Conservation (phyloP, 106 monocot species). For the Dendrobium huoshanense region DNA sequence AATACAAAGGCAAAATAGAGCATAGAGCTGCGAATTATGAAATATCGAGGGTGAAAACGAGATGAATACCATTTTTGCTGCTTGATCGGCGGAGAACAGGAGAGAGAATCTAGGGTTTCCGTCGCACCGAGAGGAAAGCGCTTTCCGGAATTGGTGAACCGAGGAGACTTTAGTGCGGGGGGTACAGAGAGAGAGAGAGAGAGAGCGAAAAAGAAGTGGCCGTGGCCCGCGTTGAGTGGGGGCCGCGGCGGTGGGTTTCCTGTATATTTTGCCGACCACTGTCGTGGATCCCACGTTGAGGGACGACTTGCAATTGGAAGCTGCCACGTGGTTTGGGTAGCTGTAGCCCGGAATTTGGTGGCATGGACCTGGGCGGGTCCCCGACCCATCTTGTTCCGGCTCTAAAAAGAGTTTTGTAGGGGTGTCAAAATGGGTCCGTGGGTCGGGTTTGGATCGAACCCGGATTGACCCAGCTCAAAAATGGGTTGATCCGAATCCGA, state of each 20-base stretch:
- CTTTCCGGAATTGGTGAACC: not conserved
- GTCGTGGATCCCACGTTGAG: no score
- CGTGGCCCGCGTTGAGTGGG: not conserved
- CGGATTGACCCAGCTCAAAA: no score
- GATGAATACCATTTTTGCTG: not conserved
- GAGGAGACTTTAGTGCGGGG: not conserved
- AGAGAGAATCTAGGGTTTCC: constrained; percentile 8
- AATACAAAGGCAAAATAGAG: not conserved
- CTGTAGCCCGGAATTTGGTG: no score
- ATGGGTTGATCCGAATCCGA: no score
- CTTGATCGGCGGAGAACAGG: constrained; percentile 4
- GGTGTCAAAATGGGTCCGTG: no score
- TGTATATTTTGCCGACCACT: not conserved
- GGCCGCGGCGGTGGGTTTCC: not conserved
- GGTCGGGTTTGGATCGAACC: no score
- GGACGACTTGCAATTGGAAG: no score
- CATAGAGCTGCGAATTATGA: not conserved
- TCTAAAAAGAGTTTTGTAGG: no score
- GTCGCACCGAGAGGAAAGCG: not conserved
- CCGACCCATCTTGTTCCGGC: no score
- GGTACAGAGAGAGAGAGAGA: not conserved
- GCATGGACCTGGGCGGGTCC: no score
- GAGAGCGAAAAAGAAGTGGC: no score
- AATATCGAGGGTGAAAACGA: not conserved
- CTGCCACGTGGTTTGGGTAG: no score